These are phyloP conservation scores for Calonectria honghensis DNA, from an alignment of 2,329 filamentous ascomycete genomes.

Conservation along the genomic window DNA sequence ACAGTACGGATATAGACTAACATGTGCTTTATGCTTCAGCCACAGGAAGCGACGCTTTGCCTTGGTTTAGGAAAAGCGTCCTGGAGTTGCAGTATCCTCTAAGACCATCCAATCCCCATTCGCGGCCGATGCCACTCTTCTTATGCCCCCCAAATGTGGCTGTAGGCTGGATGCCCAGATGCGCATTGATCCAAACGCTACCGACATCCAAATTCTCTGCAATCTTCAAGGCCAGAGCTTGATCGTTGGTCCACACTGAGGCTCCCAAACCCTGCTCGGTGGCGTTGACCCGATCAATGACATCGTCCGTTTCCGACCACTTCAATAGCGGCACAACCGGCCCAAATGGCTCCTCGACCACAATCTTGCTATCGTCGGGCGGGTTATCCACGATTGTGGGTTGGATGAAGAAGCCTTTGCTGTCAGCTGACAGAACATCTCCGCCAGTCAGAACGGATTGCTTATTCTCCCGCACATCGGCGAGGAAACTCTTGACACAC, in stretches of 20 bases:
- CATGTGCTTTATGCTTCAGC: background rate
- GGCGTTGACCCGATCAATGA: slow-evolving; percentile 72
- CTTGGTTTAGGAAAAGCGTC: background rate
- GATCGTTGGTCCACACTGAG: slow-evolving; percentile 72
- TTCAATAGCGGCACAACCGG: slow-evolving; percentile 75
- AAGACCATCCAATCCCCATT: slow-evolving; percentile 41
- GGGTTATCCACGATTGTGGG: slow-evolving; percentile 48
- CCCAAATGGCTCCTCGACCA: slow-evolving; percentile 70
- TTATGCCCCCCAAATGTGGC: slow-evolving; percentile 46
- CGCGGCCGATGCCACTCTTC: slow-evolving; percentile 43
- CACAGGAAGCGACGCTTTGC: background rate
- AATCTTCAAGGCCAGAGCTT: slow-evolving; percentile 68
- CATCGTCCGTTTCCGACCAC: slow-evolving; percentile 76
- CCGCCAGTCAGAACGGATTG: background rate
- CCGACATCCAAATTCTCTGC: slow-evolving; percentile 73
- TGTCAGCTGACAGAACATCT: background rate
- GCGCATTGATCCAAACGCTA: slow-evolving; percentile 73
- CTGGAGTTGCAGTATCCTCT: slow-evolving; percentile 38
- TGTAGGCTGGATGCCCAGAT: slow-evolving; percentile 28
- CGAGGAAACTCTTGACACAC: slow-evolving; percentile 22
- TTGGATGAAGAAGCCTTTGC: slow-evolving; percentile 47
- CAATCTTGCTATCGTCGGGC: slow-evolving; percentile 68
- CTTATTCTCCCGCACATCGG: slow-evolving; percentile 1
- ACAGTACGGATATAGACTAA: background rate
- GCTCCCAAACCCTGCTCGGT: slow-evolving; percentile 71